These are phyloP conservation scores for Sporothrix brunneoviolacea DNA, from an alignment of 2,329 filamentous ascomycete genomes.

Conservation along the genomic window DNA sequence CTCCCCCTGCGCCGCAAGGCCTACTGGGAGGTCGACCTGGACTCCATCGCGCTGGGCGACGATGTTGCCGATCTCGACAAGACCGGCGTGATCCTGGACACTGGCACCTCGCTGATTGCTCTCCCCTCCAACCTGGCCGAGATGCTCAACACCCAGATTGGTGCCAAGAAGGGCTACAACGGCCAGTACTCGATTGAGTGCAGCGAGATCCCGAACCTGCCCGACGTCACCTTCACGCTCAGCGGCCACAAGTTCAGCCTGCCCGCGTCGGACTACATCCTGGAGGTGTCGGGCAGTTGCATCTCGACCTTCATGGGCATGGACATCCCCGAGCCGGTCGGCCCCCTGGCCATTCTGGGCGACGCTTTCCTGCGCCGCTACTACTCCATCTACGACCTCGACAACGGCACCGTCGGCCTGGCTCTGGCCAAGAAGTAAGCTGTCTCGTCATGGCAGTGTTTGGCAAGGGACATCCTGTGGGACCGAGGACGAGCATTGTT, in stretches of 20 bases:
- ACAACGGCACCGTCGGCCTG: conserved; percentile 80
- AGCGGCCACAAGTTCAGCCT: conserved; percentile 92
- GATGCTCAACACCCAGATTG: conserved; percentile 95
- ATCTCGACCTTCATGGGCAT: conserved; percentile 98
- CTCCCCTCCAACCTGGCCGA: conserved; percentile 87
- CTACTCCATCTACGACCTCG: conserved; percentile 96
- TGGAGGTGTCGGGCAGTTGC: conserved; percentile 90
- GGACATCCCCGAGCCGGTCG: conserved; percentile 80
- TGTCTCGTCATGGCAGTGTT: not conserved
- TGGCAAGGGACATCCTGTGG: not conserved
- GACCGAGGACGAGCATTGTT: not conserved
- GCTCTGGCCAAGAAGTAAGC: conserved; percentile 64
- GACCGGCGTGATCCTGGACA: conserved; percentile 96
- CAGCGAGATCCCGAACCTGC: conserved; percentile 70
- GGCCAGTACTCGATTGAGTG: conserved; percentile 96
- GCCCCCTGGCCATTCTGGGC: conserved; percentile 89
- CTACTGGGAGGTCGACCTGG: conserved; percentile 98
- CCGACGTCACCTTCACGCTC: conserved; percentile 87
- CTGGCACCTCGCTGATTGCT: conserved; percentile 94
- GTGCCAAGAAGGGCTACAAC: conserved; percentile 95
- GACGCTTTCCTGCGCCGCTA: conserved; percentile 78
- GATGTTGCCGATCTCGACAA: conserved; percentile 82
- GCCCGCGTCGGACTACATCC: conserved; percentile 81
- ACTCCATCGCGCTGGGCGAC: conserved; percentile 83
- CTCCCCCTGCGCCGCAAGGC: conserved; percentile 96